phyloP scores from a whole-genome alignment of 495 filamentous ascomycete genomes.

The Cryomyces antarcticus region DNA sequence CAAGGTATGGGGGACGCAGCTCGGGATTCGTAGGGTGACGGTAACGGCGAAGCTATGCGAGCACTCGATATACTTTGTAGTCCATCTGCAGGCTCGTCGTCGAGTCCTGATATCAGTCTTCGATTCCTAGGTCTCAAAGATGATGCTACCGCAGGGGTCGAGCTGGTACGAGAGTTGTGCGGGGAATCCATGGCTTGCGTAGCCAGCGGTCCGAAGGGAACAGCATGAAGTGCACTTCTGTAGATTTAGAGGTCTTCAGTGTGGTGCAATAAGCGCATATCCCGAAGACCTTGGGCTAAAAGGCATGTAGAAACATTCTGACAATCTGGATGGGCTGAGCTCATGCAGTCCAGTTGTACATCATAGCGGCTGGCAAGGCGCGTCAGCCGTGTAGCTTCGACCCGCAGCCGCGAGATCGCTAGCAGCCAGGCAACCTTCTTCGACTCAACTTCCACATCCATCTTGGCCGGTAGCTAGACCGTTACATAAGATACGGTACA shows the following conservation, averaged over 20 bases:
- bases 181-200: slow-evolving; percentile 11
- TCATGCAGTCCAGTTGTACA: no score
- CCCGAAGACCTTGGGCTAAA: not conserved
- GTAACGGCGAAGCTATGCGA: slow-evolving; percentile 7
- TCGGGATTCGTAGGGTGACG: slow-evolving; percentile 15
- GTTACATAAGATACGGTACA: no score
- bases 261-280: not conserved
- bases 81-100: slow-evolving; percentile 11
- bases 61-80: not conserved
- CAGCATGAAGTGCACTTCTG: not conserved
- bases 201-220: slow-evolving; percentile 10
- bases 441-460: no score
- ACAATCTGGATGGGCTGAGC: not conserved
- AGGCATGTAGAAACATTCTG: not conserved
- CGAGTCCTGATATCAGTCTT: slow-evolving; percentile 19
- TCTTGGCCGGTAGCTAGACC: no score
- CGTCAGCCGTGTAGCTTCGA: no score
- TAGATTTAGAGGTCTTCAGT: not conserved
- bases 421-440: no score
- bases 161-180: slow-evolving; percentile 9
- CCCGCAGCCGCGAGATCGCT: no score
- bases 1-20: slow-evolving; percentile 16
- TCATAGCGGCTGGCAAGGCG: no score
- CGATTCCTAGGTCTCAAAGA: slow-evolving; percentile 16
- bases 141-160: slow-evolving; percentile 7